Evolutionary conservation across 805 yeast genomes (phyloP).

Genomic region (Jamesozyma rosinii): DNA sequence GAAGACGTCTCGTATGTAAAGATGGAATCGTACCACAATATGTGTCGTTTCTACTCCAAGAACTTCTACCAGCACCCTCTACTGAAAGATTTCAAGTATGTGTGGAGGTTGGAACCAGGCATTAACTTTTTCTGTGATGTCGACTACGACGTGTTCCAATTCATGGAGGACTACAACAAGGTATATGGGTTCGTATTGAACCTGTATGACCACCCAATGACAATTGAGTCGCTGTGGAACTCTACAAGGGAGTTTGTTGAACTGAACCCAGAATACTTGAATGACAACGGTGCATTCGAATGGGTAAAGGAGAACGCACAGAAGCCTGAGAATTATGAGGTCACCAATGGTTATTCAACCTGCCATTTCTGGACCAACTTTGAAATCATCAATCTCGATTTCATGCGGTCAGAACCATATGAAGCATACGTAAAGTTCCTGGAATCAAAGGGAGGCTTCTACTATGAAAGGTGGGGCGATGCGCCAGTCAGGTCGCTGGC

Average conservation of each 20-base stretch:
- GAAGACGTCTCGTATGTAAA: slow-evolving; percentile 48
- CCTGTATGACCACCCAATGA: slow-evolving; percentile 50
- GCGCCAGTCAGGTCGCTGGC: slow-evolving; percentile 82
- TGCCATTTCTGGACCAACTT: slow-evolving; percentile 83
- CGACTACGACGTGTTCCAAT: slow-evolving; percentile 51
- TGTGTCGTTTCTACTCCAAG: slow-evolving; percentile 44
- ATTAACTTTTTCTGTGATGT: slow-evolving; percentile 53
- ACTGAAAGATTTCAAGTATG: slow-evolving; percentile 51
- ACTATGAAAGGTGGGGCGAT: slow-evolving; percentile 88
- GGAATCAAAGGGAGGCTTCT: slow-evolving; percentile 68
- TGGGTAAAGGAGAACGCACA: slow-evolving; percentile 56
- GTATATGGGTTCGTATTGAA: slow-evolving; percentile 61
- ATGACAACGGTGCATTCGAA: slow-evolving; percentile 44
- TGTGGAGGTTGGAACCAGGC: slow-evolving; percentile 74
- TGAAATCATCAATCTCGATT: slow-evolving; percentile 63
- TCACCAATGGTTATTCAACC: slow-evolving; percentile 41
- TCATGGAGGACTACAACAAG: slow-evolving; percentile 44
- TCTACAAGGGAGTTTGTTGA: slow-evolving; percentile 42
- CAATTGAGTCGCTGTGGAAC: slow-evolving; percentile 59
- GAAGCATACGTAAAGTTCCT: slow-evolving; percentile 50
- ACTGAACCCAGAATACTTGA: slow-evolving; percentile 34
- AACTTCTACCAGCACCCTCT: slow-evolving; percentile 56
- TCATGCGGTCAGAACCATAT: slow-evolving; percentile 53
- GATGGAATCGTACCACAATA: slow-evolving; percentile 55
- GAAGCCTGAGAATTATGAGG: slow-evolving; percentile 41